These are phyloP conservation scores for Tilletia caries DNA, from an alignment of 1,284 basidiomycete genomes.

Conservation along the genomic window DNA sequence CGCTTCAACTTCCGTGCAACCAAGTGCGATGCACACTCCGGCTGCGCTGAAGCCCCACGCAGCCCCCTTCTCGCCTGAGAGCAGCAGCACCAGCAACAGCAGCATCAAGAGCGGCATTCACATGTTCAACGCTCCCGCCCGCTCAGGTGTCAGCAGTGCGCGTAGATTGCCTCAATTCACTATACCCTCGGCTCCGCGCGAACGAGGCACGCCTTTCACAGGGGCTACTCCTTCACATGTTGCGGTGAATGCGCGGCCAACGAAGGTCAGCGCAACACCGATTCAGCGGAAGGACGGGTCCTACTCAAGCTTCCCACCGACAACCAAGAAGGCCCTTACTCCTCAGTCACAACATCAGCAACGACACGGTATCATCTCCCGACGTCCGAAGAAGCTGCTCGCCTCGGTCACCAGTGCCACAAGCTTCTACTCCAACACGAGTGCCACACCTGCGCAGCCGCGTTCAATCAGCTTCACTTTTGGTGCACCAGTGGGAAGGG, in stretches of 20 bases:
- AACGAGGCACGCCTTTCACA: too few species aligned
- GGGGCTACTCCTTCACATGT: too few species aligned
- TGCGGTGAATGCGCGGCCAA: too few species aligned
- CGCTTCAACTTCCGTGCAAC: not conserved
- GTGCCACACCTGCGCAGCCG: too few species aligned
- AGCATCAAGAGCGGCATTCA: slow-evolving; percentile 13
- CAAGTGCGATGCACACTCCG: not conserved
- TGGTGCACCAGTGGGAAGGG: not conserved
- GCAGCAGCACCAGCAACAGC: not conserved
- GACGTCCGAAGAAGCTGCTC: slow-evolving; percentile 7
- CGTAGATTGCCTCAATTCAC: not conserved
- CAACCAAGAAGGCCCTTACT: not conserved
- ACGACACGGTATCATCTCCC: not conserved
- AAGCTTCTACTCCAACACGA: slow-evolving; percentile 8
- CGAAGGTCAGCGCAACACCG: too few species aligned
- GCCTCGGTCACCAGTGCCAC: slow-evolving; percentile 1
- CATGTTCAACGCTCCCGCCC: not conserved
- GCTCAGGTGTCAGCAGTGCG: not conserved
- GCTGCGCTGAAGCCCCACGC: too few species aligned
- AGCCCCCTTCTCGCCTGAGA: not conserved
- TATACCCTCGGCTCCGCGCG: not conserved
- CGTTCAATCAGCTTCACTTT: not conserved
- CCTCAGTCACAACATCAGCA: not conserved
- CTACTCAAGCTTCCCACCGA: too few species aligned
- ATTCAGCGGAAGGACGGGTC: too few species aligned